Conservation (phyloP, 306 rosid genomes). For the Pyrus communis region DNA sequence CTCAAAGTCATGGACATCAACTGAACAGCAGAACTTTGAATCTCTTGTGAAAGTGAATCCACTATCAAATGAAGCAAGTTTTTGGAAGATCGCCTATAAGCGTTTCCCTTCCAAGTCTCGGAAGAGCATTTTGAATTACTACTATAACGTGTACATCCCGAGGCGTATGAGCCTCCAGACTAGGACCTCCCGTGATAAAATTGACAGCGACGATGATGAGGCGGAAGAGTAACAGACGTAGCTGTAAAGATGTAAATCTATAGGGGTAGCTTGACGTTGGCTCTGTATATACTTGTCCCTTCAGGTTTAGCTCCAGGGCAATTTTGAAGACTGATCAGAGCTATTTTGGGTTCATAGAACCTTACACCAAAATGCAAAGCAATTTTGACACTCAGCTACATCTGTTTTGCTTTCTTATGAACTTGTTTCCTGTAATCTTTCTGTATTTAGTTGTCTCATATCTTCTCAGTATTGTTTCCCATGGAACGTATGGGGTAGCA, state of each 20-base stretch:
- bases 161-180: constrained; percentile 19
- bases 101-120: constrained; percentile 25
- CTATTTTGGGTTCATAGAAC: not conserved
- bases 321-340: not conserved
- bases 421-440: not conserved
- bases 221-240: not conserved
- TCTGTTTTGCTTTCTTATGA: not conserved
- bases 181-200: not conserved
- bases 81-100: constrained; percentile 27
- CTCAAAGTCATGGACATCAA: constrained; percentile 26
- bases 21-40: constrained; percentile 18
- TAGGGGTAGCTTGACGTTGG: not conserved
- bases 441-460: not conserved
- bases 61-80: not conserved
- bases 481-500: not conserved
- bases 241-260: not conserved
- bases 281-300: not conserved
- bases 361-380: not conserved
- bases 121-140: constrained; percentile 24
- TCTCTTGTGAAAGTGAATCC: constrained; percentile 8
- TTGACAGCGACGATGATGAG: constrained; percentile 25
- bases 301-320: not conserved
- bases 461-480: not conserved
- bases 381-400: not conserved
- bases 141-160: constrained; percentile 30